phyloP scores from a whole-genome alignment of 2,329 filamentous ascomycete genomes.

The Colletotrichum truncatum region DNA sequence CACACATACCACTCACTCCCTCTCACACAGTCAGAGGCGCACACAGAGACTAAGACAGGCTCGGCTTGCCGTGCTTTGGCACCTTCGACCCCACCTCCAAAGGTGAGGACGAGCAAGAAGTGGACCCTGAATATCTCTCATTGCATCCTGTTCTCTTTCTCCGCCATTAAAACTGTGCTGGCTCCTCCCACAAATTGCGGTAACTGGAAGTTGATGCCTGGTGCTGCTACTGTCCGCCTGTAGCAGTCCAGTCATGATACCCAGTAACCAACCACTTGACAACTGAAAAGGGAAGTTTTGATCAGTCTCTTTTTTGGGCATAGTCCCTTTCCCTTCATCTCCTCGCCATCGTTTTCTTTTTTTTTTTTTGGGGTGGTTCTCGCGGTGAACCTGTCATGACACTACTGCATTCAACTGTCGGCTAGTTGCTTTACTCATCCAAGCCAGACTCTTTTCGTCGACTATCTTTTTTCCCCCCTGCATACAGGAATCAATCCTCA shows the following conservation, averaged over 20 bases:
- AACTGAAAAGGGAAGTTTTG: slow-evolving; percentile 8
- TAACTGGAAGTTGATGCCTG: slow-evolving; percentile 2
- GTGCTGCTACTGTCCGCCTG: slow-evolving; percentile 7
- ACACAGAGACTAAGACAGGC: slow-evolving; percentile 21
- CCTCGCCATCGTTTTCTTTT: not conserved
- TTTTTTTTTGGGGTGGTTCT: not conserved
- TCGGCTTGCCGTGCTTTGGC: slow-evolving; percentile 21
- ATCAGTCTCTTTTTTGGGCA: slow-evolving; percentile 5
- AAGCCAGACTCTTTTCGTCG: not conserved
- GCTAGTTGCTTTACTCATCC: not conserved
- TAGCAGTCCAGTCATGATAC: slow-evolving; percentile 25
- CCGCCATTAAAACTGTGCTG: slow-evolving; percentile 28
- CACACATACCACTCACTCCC: slow-evolving; percentile 5
- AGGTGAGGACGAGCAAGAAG: slow-evolving; percentile 10
- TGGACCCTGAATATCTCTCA: slow-evolving; percentile 30
- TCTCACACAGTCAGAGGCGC: not conserved
- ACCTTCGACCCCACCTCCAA: slow-evolving; percentile 24
- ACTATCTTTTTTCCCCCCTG: not conserved
- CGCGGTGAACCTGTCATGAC: not conserved
- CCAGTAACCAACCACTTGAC: slow-evolving; percentile 14
- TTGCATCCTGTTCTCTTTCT: slow-evolving; percentile 16
- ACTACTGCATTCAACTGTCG: slow-evolving; percentile 2
- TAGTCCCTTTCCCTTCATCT: not conserved
- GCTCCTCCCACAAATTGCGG: slow-evolving; percentile 20
- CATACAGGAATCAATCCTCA: not conserved